Percentiles rank a stretch among this genome's conserved stretches.
Conservation (phyloP, 2,329 filamentous ascomycete genomes). For the Hirsutella rhossiliensis region DNA sequence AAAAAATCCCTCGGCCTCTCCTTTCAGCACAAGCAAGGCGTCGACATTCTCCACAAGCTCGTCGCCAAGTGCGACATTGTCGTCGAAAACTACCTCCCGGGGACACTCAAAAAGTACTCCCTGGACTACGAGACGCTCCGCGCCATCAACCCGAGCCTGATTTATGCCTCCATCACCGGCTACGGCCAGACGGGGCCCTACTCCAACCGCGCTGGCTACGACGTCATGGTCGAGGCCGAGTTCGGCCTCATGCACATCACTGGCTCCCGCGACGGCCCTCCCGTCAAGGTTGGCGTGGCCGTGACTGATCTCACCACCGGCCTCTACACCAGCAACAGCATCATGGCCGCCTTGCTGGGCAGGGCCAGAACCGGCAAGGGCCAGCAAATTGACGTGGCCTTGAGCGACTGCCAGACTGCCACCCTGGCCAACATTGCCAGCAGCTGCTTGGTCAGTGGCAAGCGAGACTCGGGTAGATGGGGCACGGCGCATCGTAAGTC, state of each 20-base stretch:
- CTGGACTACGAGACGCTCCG: slow-evolving; percentile 78
- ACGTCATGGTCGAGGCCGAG: slow-evolving; percentile 98
- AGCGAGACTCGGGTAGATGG: slow-evolving; percentile 84
- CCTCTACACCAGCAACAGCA: slow-evolving; percentile 85
- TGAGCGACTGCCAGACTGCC: slow-evolving; percentile 92
- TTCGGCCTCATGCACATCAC: slow-evolving; percentile 99
- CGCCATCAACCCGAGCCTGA: slow-evolving; percentile 71
- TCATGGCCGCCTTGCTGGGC: slow-evolving; percentile 84
- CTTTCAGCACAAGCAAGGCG: slow-evolving; percentile 74
- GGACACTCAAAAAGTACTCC: slow-evolving; percentile 75
- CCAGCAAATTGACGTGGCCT: slow-evolving; percentile 81
- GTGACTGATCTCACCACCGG: slow-evolving; percentile 95
- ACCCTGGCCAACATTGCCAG: slow-evolving; percentile 93
- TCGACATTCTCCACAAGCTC: slow-evolving; percentile 77
- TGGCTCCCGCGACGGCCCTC: slow-evolving; percentile 72
- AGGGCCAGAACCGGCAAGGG: slow-evolving; percentile 64
- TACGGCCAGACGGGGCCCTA: slow-evolving; percentile 95
- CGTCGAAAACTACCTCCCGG: slow-evolving; percentile 94
- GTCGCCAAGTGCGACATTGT: slow-evolving; percentile 79
- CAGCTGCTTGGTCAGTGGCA: slow-evolving; percentile 75
- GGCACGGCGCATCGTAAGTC: slow-evolving; percentile 81
- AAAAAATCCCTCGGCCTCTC: slow-evolving; percentile 90
- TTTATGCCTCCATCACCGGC: slow-evolving; percentile 94
- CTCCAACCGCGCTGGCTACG: slow-evolving; percentile 78
- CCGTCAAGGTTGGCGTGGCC: slow-evolving; percentile 94